Conservation (phyloP, 2,329 filamentous ascomycete species). For the Ophiostoma perfectum region DNA sequence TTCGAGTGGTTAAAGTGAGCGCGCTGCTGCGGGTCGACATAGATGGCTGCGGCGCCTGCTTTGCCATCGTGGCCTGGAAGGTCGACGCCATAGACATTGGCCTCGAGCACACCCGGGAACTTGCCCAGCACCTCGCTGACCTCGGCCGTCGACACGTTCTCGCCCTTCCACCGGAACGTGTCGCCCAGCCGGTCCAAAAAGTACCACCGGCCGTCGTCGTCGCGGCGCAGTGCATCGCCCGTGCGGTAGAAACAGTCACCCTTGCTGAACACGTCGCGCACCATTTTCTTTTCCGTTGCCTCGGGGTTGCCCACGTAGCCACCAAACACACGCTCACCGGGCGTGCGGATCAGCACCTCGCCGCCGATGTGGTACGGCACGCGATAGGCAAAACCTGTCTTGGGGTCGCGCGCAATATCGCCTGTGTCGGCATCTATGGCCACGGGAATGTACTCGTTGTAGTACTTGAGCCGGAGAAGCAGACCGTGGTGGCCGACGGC, state of each 20-base stretch:
- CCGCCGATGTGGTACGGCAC: constrained; percentile 62
- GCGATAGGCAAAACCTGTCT: constrained; percentile 61
- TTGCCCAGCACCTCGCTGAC: constrained; percentile 67
- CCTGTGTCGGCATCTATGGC: constrained; percentile 63
- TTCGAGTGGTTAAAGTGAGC: constrained; percentile 53
- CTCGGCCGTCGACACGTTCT: constrained; percentile 77
- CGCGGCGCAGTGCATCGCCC: constrained; percentile 60
- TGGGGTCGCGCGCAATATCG: constrained; percentile 59
- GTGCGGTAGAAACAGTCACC: constrained; percentile 65
- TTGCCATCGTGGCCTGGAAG: constrained; percentile 77
- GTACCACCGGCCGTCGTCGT: constrained; percentile 60
- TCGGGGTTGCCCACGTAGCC: constrained; percentile 66
- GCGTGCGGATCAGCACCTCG: constrained; percentile 65
- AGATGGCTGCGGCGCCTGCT: constrained; percentile 59
- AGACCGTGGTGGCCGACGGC: constrained; percentile 67
- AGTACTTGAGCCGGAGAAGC: constrained; percentile 48
- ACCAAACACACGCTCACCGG: constrained; percentile 53
- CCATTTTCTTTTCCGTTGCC: constrained; percentile 62
- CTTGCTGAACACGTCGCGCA: constrained; percentile 58
- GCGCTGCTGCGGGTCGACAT: constrained; percentile 24
- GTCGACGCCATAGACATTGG: constrained; percentile 79
- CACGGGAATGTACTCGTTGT: constrained; percentile 58
- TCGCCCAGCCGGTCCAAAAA: constrained; percentile 66
- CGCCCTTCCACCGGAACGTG: constrained; percentile 74
- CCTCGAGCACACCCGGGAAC: constrained; percentile 64